These are phyloP conservation scores for Moniliella sp. DNA, from an alignment of 1,284 basidiomycete species.

Conservation along the genomic window DNA sequence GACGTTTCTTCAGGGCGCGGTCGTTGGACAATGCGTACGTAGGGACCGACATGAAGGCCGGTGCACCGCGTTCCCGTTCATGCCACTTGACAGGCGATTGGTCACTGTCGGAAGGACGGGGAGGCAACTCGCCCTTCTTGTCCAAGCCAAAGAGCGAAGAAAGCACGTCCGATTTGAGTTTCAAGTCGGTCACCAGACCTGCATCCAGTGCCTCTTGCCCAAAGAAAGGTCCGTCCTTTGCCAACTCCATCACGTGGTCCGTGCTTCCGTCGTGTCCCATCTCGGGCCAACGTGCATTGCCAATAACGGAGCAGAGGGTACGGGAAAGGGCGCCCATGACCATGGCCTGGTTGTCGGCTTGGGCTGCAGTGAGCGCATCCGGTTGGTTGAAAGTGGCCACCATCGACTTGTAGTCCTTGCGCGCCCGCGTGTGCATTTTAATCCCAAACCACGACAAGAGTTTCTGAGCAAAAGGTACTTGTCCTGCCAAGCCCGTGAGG, in stretches of 20 bases:
- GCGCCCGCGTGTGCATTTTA: slow-evolving; percentile 35
- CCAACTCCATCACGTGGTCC: slow-evolving; percentile 21
- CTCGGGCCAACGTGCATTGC: slow-evolving; percentile 15
- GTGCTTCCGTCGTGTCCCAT: slow-evolving; percentile 11
- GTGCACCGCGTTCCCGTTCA: too few relatives aligned
- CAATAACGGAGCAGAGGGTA: slow-evolving; percentile 13
- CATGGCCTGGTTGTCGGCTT: slow-evolving; percentile 20
- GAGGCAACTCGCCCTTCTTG: too few relatives aligned
- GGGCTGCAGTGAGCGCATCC: slow-evolving; percentile 14
- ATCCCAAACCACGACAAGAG: slow-evolving; percentile 36
- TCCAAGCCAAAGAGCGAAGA: slow-evolving; percentile 9
- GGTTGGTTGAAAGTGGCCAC: slow-evolving; percentile 14
- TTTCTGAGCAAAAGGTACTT: slow-evolving; percentile 23
- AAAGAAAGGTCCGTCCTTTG: slow-evolving; percentile 33
- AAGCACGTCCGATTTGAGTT: slow-evolving; percentile 32
- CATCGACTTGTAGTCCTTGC: slow-evolving; percentile 35
- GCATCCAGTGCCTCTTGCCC: slow-evolving; percentile 28
- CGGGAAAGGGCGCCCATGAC: slow-evolving; percentile 26
- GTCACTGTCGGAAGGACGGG: too few relatives aligned
- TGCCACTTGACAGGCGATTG: too few relatives aligned
- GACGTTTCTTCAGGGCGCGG: slow-evolving; percentile 8
- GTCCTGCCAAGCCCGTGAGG: slow-evolving; percentile 29
- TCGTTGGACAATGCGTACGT: too few relatives aligned
- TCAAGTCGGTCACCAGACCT: slow-evolving; percentile 32
- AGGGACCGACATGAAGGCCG: too few relatives aligned